Conservation (phyloP, 805 yeast species). For the Candida saitoana region DNA sequence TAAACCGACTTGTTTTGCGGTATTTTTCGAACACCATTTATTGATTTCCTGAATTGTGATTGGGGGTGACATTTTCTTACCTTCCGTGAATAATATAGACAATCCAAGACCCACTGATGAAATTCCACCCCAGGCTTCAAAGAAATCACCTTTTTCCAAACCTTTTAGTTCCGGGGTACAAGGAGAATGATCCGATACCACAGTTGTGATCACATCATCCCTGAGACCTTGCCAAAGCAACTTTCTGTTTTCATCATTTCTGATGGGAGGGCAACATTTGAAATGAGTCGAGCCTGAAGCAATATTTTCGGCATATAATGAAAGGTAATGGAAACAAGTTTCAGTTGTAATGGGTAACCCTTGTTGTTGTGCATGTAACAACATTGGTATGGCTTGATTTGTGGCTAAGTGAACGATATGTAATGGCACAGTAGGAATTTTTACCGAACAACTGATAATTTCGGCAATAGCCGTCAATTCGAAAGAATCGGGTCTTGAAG, state of each 20-base stretch:
- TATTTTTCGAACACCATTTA: slow-evolving; percentile 76
- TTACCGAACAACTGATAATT: slow-evolving; percentile 59
- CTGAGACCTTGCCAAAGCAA: slow-evolving; percentile 76
- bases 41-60: slow-evolving; percentile 59
- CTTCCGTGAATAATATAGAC: slow-evolving; percentile 76
- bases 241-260: slow-evolving; percentile 67
- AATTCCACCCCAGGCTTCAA: slow-evolving; percentile 96
- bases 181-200: slow-evolving; percentile 94
- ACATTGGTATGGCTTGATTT: slow-evolving; percentile 72
- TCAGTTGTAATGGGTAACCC: slow-evolving; percentile 75
- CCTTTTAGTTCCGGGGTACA: slow-evolving; percentile 90
- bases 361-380: slow-evolving; percentile 57
- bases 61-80: slow-evolving; percentile 47
- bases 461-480: slow-evolving; percentile 81
- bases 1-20: slow-evolving; percentile 83
- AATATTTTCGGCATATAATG: slow-evolving; percentile 73
- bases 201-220: slow-evolving; percentile 66
- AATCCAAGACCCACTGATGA: slow-evolving; percentile 90
- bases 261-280: slow-evolving; percentile 94
- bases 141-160: slow-evolving; percentile 77
- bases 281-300: slow-evolving; percentile 75
- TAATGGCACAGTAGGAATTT: slow-evolving; percentile 58
- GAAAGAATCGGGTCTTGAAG: slow-evolving; percentile 83
- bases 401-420: slow-evolving; percentile 93
- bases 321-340: slow-evolving; percentile 89